Evolutionary conservation across 108 stramenopile genomes (phyloP), one percentile per base, ranked within the genome.

Genomic region (Aurantiochytrium sp.): DNA sequence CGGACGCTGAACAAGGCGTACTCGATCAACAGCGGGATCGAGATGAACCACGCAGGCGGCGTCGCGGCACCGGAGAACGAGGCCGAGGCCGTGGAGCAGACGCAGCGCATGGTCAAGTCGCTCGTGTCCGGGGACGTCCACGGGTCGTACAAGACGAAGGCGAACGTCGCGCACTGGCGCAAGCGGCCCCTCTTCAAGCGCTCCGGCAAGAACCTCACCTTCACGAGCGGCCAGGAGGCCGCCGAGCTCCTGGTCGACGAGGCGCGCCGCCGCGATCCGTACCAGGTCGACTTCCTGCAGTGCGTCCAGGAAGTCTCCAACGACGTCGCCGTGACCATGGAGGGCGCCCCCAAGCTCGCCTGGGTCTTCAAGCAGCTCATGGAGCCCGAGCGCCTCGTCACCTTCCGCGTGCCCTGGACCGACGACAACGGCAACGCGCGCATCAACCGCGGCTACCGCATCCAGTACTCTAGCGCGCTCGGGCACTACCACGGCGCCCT

Each of bases 141-240:
- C 87, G 95, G 95, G 52, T 94, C 95, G 41, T 95, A 96, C 87
- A 94, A 95, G 88, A 96, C 94, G 48, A 95, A 95, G 95, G 92
- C 93, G 86, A 86, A 95, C 34, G 91, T 92, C 68, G 94, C 94
- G 86, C 87, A 90, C 36, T 97, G 96, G 96, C 91, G 95, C 34
- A 95, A 96, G 93, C 96, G 96, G 87, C 97, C 97, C 4, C 92
- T 97, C 48, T 97, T 97, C 90, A 95, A 96, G 65, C 95, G 97
- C 45, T 95, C 95, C 73, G 97, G 97, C 39, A 54, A 86, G 85
- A 96, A 97, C 87, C 95, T 95, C 19, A 94, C 95, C 4, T 97
- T 97, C 95, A 96, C 95, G 87, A 95, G 95, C 15, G 97, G 97
- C 48, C 90, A 93, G 87, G 96, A 97, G 87, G 97, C 97, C n/a